Percentiles rank a stretch among this genome's conserved stretches.
Evolutionary conservation across 2,329 filamentous ascomycete genomes (phyloP).

Genomic region (Macroventuria anomochaeta): DNA sequence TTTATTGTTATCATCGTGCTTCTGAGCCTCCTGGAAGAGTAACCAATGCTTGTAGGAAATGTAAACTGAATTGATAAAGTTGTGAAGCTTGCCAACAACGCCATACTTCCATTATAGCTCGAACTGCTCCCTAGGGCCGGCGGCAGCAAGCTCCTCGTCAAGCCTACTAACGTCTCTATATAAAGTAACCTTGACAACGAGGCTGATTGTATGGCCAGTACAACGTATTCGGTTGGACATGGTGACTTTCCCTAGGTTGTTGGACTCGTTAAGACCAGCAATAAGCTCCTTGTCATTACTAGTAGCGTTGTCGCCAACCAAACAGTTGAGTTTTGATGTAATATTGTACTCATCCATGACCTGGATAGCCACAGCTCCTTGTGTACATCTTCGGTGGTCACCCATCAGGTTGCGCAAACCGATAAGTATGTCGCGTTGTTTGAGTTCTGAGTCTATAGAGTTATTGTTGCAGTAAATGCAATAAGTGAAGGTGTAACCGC

Average conservation of each 20-base stretch:
- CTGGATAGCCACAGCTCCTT: too few species aligned
- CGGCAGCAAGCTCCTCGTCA: not conserved
- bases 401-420: too few species aligned
- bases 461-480: too few species aligned
- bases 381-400: too few species aligned
- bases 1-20: too few species aligned
- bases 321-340: not conserved
- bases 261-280: not conserved
- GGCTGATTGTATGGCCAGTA: not conserved
- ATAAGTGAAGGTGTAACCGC: too few species aligned
- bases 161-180: not conserved
- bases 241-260: not conserved
- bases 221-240: too few species aligned
- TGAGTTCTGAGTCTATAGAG: too few species aligned
- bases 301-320: constrained; percentile 1
- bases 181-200: not conserved
- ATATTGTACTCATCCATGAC: not conserved
- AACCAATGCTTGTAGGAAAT: not conserved
- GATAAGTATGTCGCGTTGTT: too few species aligned
- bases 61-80: not conserved
- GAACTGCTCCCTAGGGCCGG: too few species aligned
- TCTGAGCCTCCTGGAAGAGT: too few species aligned
- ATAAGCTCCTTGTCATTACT: constrained; percentile 8
- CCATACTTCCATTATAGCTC: not conserved
- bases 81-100: constrained; percentile 2